Evolutionary conservation across 208 protist genomes (phyloP), one percentile per base, ranked within the genome.

Genomic region (Wallacemonas sp.): DNA sequence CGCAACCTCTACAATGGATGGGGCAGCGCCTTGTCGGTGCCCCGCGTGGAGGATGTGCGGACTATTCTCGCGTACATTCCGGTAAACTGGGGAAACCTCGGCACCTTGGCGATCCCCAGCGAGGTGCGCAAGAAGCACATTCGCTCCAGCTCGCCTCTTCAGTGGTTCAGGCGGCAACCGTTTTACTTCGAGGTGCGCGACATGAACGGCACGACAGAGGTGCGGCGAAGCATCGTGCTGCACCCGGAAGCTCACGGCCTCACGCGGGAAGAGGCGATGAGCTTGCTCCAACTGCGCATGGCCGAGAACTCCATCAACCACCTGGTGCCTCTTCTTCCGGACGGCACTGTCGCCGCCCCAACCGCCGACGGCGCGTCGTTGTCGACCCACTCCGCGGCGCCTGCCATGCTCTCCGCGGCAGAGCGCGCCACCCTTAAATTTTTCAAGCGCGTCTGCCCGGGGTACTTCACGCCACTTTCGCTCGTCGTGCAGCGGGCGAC

Each of bases 141-240:
- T 27, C 86, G 89, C n/a, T 73, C 57, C 22, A 38, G 66, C 26
- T 81, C 78, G 33, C 33, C 72, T 27, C 63, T 85, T 42, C 59
- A 74, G 71, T 95, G 89, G 89, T 88, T 91, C 64, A 83, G 86
- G 10, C 83, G 86, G 6, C 89, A 95, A 62, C 89, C 89, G 2
- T 85, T 75, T 60, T 92, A 93, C 69, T 95, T 95, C 71, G 86
- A 95, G 68, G 46, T 95, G 61, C 83, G 89, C 34, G 73, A 83
- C 63, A 70, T 91, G 53, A 68, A 63, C 45, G 80, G 82, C 27
- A 89, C 81, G 10, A 63, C 78, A 15, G 85, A 95, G 67, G 75
- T 95, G 27, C 89, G 89, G 6, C 75, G 89, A 26, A 89, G 82
- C 63, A 61, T 87, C 37, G 58, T 85, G 55, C 72, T 95, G 32